These are phyloP conservation scores for Backusella westeae DNA, from an alignment of 192 early-diverging fungal species.

Conservation along the genomic window DNA sequence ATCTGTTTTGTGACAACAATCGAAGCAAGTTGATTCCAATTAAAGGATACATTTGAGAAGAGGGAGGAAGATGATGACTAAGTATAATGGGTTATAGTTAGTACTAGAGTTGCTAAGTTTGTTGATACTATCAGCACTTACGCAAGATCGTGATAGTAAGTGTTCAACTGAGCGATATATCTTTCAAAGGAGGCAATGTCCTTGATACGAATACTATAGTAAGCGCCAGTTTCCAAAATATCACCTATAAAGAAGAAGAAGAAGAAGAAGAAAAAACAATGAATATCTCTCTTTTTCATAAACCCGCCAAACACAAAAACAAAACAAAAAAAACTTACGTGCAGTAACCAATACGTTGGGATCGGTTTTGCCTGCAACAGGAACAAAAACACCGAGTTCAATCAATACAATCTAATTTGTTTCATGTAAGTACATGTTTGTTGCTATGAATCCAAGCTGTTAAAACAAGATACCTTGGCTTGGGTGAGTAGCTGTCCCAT, in stretches of 20 bases:
- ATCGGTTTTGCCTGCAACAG: constrained; percentile 38
- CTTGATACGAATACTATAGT: constrained; percentile 79
- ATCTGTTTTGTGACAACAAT: constrained; percentile 88
- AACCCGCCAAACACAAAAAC: not conserved
- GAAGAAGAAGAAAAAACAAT: not conserved
- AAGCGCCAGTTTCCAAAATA: constrained; percentile 87
- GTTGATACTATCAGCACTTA: constrained; percentile 30
- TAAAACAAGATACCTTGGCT: constrained; percentile 60
- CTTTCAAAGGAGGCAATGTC: constrained; percentile 95
- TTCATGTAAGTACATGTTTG: not conserved
- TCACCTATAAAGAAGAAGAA: constrained; percentile 54
- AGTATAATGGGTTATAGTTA: not conserved
- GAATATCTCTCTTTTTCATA: not conserved
- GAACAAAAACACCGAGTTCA: constrained; percentile 46
- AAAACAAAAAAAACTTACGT: constrained; percentile 40
- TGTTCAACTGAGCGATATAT: constrained; percentile 89
- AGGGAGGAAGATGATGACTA: constrained; percentile 61
- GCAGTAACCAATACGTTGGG: constrained; percentile 49
- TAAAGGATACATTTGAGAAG: constrained; percentile 82
- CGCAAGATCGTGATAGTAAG: constrained; percentile 83
- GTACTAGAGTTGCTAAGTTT: not conserved
- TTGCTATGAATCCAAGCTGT: not conserved
- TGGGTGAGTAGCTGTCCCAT: constrained; percentile 62
- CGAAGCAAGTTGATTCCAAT: constrained; percentile 92
- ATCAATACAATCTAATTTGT: constrained; percentile 45